Percentiles rank a stretch among this genome's conserved stretches.
Evolutionary conservation across 352 stramenopile genomes (phyloP).

Genomic region (Pythium sp.): DNA sequence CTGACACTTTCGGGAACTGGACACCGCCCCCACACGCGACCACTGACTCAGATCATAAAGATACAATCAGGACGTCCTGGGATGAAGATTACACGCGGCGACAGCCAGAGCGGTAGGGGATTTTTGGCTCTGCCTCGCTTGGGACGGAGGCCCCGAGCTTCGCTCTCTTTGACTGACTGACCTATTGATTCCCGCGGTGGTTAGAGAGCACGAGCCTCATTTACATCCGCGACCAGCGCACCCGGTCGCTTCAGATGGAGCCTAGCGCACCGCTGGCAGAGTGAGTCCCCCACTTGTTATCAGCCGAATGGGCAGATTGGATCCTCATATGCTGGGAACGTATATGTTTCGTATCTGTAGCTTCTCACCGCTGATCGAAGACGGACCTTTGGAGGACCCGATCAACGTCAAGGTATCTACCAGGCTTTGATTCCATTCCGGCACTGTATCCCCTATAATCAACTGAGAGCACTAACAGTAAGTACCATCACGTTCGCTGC

Average conservation of each 20-base stretch:
- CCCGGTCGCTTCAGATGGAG: not conserved
- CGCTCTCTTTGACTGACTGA: too few species aligned
- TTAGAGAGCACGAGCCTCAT: conserved; percentile 9
- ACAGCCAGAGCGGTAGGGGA: not conserved
- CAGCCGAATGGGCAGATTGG: not conserved
- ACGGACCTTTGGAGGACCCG: not conserved
- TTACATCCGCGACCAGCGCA: not conserved
- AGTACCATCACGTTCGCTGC: not conserved
- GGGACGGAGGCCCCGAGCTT: too few species aligned
- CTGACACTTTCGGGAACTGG: not conserved
- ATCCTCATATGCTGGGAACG: not conserved
- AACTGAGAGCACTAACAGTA: not conserved
- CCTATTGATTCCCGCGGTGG: not conserved
- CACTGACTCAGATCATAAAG: not conserved
- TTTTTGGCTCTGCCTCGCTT: not conserved
- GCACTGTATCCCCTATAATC: not conserved
- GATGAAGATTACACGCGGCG: not conserved
- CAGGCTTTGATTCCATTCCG: not conserved
- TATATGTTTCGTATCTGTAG: not conserved
- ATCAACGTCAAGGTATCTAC: conserved; percentile 12
- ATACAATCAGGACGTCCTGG: not conserved
- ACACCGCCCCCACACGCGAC: not conserved
- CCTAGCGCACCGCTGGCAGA: not conserved
- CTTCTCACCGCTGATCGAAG: conserved; percentile 2
- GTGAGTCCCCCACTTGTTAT: not conserved